These are phyloP conservation scores for Panicum hallii DNA, from an alignment of 202 grass and related monocot species.

Conservation along the genomic window DNA sequence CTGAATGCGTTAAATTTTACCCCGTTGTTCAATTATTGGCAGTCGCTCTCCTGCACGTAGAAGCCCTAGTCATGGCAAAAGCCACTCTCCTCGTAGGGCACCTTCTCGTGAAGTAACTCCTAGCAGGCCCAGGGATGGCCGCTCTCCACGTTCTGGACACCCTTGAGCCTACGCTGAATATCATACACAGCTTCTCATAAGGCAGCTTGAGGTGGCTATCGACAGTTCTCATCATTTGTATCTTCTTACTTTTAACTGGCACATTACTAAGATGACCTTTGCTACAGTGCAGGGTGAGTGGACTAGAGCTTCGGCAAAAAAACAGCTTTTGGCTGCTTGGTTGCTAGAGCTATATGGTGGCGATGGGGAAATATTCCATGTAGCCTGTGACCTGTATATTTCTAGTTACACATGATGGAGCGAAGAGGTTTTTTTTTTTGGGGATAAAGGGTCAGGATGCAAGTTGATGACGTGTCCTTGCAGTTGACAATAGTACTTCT, in stretches of 20 bases:
- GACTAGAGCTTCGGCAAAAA: constrained; percentile 3
- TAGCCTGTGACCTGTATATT: constrained; percentile 1
- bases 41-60: constrained; percentile 48
- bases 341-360: constrained; percentile 14
- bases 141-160: constrained; percentile 27
- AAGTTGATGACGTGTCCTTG: constrained; percentile 1
- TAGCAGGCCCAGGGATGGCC: constrained; percentile 20
- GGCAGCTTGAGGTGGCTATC: constrained; percentile 26
- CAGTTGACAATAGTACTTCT: constrained; percentile 12
- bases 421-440: neutral
- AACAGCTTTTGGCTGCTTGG: constrained; percentile 9
- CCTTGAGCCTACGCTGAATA: constrained; percentile 22
- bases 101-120: constrained; percentile 39
- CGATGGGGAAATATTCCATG: neutral
- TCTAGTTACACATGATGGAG: constrained; percentile 34
- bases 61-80: constrained; percentile 52
- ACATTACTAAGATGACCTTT: constrained; percentile 20
- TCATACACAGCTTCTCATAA: constrained; percentile 18
- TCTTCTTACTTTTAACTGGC: constrained; percentile 27
- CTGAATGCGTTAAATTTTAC: constrained; percentile 2
- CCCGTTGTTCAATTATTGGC: constrained; percentile 18
- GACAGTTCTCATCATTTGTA: constrained; percentile 34
- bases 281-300: constrained; percentile 21
- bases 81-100: constrained; percentile 47
- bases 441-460: neutral